phyloP scores from a whole-genome alignment of 2,329 filamentous ascomycete species.

The Aspergillus neoniger region DNA sequence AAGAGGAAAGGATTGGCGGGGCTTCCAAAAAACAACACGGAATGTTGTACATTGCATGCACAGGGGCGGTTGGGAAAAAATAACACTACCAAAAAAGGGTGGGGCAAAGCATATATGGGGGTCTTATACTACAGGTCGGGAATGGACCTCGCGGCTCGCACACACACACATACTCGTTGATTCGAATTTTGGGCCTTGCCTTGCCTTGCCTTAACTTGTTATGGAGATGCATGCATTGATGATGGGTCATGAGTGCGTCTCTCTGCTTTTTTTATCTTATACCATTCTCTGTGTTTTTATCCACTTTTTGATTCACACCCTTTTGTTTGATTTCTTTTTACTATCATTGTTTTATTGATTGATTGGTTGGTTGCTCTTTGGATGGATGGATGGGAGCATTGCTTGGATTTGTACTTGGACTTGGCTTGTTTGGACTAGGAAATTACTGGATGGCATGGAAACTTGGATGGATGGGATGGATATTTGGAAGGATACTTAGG shows the following conservation, averaged over 20 bases:
- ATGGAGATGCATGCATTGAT: neutral
- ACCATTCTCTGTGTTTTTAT: conserved; percentile 6
- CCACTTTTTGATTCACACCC: neutral
- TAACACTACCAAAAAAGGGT: neutral
- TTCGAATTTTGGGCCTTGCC: neutral
- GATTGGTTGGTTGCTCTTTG: neutral
- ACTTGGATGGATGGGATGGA: neutral
- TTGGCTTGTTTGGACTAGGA: conserved; percentile 6
- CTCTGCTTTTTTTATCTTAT: neutral
- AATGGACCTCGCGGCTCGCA: conserved; percentile 16
- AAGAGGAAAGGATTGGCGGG: neutral
- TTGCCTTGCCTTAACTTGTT: no score
- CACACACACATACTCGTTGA: neutral
- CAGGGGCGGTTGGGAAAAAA: conserved; percentile 9
- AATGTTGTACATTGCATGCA: conserved; percentile 3
- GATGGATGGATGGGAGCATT: neutral
- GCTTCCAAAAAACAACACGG: neutral
- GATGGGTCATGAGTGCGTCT: conserved; percentile 3
- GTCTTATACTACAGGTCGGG: conserved; percentile 11
- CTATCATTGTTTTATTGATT: neutral
- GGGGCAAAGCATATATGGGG: conserved; percentile 15
- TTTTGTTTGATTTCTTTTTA: neutral
- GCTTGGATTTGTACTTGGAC: neutral
- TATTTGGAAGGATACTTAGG: conserved; percentile 5
- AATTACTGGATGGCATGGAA: conserved; percentile 2